Evolutionary conservation across 1,284 basidiomycete species (phyloP).

Genomic region (Rhizopogon parksii): DNA sequence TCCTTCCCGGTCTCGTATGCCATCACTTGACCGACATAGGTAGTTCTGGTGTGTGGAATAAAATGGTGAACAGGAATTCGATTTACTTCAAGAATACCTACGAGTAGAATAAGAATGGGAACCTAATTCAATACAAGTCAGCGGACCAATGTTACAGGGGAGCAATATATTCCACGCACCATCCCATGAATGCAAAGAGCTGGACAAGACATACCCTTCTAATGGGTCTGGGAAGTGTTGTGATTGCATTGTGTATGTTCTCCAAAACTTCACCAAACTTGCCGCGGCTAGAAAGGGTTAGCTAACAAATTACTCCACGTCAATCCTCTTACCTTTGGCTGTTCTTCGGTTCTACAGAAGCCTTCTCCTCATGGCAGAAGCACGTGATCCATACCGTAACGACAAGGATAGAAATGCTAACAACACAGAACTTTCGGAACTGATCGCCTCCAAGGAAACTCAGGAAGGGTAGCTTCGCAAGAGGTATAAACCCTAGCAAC

Average conservation of each 20-base stretch:
- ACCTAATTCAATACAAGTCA: conserved; percentile 42
- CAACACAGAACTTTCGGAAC: conserved; percentile 91
- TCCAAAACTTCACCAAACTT: conserved; percentile 58
- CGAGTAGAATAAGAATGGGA: conserved; percentile 92
- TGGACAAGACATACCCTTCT: conserved; percentile 88
- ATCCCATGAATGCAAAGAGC: conserved; percentile 88
- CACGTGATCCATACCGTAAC: conserved; percentile 86
- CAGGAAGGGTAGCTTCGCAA: conserved; percentile 70
- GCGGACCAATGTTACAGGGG: not conserved
- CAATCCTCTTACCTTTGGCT: not conserved
- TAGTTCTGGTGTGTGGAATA: conserved; percentile 49
- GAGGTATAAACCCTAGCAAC: conserved; percentile 71
- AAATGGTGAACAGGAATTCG: not conserved
- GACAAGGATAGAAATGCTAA: conserved; percentile 76
- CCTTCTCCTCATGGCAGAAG: conserved; percentile 71
- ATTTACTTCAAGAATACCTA: conserved; percentile 29
- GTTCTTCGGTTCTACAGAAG: conserved; percentile 40
- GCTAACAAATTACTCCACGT: not conserved
- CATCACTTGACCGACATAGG: conserved; percentile 89
- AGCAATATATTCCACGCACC: conserved; percentile 40
- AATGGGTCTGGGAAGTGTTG: conserved; percentile 75
- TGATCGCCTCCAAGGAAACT: conserved; percentile 85
- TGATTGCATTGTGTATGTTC: conserved; percentile 71
- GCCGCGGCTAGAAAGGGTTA: conserved; percentile 26
- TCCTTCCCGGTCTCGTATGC: conserved; percentile 65